Percentiles rank a stretch among this genome's conserved stretches.
Conservation (phyloP, 2,329 filamentous ascomycete genomes). For the Aureobasidium vineae region DNA sequence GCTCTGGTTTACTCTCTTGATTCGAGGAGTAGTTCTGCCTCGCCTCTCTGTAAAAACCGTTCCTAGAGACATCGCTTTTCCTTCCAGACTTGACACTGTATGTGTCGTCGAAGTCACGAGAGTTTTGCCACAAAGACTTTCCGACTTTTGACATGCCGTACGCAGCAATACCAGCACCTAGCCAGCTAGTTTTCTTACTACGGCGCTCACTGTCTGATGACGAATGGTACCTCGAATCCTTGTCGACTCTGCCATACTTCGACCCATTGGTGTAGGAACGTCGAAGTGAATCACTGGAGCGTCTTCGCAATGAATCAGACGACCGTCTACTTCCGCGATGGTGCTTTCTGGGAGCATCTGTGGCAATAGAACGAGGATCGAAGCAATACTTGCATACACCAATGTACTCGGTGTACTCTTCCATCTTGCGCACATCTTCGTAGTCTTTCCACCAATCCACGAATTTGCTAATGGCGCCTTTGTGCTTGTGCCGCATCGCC, state of each 20-base stretch:
- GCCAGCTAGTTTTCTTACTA: conserved; percentile 43
- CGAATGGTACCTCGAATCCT: conserved; percentile 57
- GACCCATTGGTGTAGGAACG: conserved; percentile 30
- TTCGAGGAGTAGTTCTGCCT: not conserved
- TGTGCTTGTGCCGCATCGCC: conserved; percentile 53
- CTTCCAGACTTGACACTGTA: conserved; percentile 59
- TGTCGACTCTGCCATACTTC: conserved; percentile 52
- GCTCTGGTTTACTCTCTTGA: not conserved
- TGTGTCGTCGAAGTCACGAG: conserved; percentile 59
- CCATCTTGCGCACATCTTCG: conserved; percentile 63
- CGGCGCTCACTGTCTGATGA: conserved; percentile 54
- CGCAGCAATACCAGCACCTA: conserved; percentile 55
- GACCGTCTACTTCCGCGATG: conserved; percentile 52
- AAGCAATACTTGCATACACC: conserved; percentile 66
- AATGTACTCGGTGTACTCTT: conserved; percentile 66
- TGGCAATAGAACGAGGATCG: conserved; percentile 56
- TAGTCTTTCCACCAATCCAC: conserved; percentile 63
- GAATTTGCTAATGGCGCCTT: conserved; percentile 56
- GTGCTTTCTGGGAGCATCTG: conserved; percentile 61
- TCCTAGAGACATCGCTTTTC: conserved; percentile 35
- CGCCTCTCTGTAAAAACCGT: conserved; percentile 32
- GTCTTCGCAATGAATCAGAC: conserved; percentile 42
- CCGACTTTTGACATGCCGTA: conserved; percentile 54
- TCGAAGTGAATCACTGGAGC: conserved; percentile 37
- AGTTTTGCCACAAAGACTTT: conserved; percentile 53